Evolutionary conservation across 75 land plant species (phyloP).

Genomic region (Adiantum capillusveneris): DNA sequence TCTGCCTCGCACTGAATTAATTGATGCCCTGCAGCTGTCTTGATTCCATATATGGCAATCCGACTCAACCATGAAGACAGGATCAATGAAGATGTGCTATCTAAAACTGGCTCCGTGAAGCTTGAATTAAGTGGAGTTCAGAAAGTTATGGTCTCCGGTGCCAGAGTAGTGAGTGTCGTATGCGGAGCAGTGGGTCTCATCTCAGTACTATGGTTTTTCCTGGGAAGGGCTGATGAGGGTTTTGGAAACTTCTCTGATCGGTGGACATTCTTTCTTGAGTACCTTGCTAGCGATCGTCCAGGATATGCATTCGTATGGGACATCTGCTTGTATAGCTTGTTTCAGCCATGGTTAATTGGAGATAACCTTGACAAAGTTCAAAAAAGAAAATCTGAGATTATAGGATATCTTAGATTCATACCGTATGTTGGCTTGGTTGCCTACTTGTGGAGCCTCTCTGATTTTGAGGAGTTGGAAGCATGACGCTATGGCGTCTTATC

Average conservation of each 20-base stretch:
- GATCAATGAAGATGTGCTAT: slow-evolving; percentile 2
- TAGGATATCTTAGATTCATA: slow-evolving; percentile 52
- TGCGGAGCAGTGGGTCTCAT: slow-evolving; percentile 56
- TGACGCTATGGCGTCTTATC: no score
- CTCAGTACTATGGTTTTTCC: slow-evolving; percentile 55
- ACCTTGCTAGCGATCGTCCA: slow-evolving; percentile 70
- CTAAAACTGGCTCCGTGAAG: background rate
- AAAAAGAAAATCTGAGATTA: slow-evolving; percentile 24
- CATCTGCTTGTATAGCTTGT: slow-evolving; percentile 55
- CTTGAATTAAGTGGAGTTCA: slow-evolving; percentile 30
- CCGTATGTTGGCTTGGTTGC: slow-evolving; percentile 86
- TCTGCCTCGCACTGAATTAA: no score
- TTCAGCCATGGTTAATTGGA: slow-evolving; percentile 93
- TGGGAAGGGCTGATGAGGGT: slow-evolving; percentile 57
- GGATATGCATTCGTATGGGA: slow-evolving; percentile 99
- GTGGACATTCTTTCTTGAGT: slow-evolving; percentile 50
- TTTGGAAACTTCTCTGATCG: slow-evolving; percentile 69
- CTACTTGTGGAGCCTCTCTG: slow-evolving; percentile 45
- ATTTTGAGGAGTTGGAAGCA: no score
- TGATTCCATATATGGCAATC: slow-evolving; percentile 96
- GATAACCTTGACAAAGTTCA: slow-evolving; percentile 65
- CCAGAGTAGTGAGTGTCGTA: slow-evolving; percentile 43
- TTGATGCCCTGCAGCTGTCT: slow-evolving; percentile 51
- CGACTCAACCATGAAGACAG: slow-evolving; percentile 25
- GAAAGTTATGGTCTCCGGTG: slow-evolving; percentile 43